Evolutionary conservation across 1,284 basidiomycete species (phyloP).

Genomic region (Rhodotorula sp.): DNA sequence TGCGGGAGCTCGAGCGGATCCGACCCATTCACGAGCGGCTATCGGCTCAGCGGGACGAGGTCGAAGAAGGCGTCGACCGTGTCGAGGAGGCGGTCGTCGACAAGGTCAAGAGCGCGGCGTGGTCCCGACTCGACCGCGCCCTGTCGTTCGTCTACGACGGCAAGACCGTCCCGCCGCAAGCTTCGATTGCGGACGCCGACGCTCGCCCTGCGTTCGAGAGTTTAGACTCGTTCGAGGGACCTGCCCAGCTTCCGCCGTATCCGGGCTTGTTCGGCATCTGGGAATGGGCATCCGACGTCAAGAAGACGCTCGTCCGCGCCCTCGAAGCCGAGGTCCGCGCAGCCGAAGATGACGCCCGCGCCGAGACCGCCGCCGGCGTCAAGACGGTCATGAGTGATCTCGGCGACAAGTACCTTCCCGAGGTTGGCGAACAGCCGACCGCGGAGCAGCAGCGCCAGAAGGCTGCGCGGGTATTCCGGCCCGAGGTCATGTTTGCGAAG

Average conservation of each 20-base stretch:
- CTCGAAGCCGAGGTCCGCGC: constrained; percentile 77
- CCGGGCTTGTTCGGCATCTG: constrained; percentile 82
- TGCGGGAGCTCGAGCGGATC: constrained; percentile 65
- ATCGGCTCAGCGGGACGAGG: constrained; percentile 65
- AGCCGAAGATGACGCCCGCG: constrained; percentile 80
- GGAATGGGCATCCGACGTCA: constrained; percentile 85
- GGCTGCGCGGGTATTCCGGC: constrained; percentile 72
- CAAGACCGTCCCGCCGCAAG: constrained; percentile 28
- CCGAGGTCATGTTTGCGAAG: constrained; percentile 89
- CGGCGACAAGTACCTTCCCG: constrained; percentile 77
- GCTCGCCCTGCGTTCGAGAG: not conserved
- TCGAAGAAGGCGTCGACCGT: constrained; percentile 74
- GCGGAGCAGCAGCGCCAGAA: constrained; percentile 14
- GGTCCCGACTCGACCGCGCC: constrained; percentile 60
- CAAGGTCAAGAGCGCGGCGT: constrained; percentile 58
- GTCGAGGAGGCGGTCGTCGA: constrained; percentile 73
- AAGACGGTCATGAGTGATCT: constrained; percentile 63
- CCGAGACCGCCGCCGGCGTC: constrained; percentile 68
- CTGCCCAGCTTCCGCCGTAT: constrained; percentile 68
- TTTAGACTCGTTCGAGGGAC: constrained; percentile 48
- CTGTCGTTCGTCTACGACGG: constrained; percentile 53
- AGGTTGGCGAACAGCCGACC: constrained; percentile 9
- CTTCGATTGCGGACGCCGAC: not conserved
- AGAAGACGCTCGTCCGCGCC: constrained; percentile 70
- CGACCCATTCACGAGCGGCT: constrained; percentile 86